Evolutionary conservation across 1,284 basidiomycete genomes (phyloP), one percentile per base, ranked within the genome.

Genomic region (Schizophyllum commune): DNA sequence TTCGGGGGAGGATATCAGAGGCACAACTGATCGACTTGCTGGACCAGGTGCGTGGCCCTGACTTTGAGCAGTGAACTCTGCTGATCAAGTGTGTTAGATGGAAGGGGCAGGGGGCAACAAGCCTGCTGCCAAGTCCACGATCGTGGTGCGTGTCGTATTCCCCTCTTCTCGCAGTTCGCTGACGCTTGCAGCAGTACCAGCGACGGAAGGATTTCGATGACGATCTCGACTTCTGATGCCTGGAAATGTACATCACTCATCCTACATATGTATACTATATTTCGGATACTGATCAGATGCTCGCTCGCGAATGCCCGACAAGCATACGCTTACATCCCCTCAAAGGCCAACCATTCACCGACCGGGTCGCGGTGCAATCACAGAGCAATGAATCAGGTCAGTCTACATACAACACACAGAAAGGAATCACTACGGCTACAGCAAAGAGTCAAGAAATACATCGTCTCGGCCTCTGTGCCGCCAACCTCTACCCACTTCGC

Each of bases 21-120:
- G 81, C 85, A 56, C 94, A 96, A 71, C 80, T 99, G 62, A 96
- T 98, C 69, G 89, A 88, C 47, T 77, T 99, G 19, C 80, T 99
- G 60, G 93, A 98, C 71, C 95, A 98, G 83, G 95, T 95, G 65
- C 66, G 76, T 27, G 54, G 65, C 33, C 32, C 34, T 56, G 19
- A 6, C 57, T 13, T 57, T 11, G 8, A n/a, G 59, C 17, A 1
- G 60, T 19, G 15, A 39, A 53, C 15, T 59, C 19, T 58, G 21
- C 58, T 58, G 59, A 60, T 11, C 55, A 59, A 34, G 58, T 2
- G 51, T 53, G 39, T 39, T 66, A 91, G 88, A 84, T 88, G 73
- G 89, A 90, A 64, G 83, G 83, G 52, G 83, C 81, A 1, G 79
- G 83, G 63, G 81, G 79, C 19, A 53, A 58, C n/a, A 81, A 81